These are phyloP conservation scores for Cutaneotrichosporon sp. DNA, from an alignment of 1,284 basidiomycete species.

Conservation along the genomic window DNA sequence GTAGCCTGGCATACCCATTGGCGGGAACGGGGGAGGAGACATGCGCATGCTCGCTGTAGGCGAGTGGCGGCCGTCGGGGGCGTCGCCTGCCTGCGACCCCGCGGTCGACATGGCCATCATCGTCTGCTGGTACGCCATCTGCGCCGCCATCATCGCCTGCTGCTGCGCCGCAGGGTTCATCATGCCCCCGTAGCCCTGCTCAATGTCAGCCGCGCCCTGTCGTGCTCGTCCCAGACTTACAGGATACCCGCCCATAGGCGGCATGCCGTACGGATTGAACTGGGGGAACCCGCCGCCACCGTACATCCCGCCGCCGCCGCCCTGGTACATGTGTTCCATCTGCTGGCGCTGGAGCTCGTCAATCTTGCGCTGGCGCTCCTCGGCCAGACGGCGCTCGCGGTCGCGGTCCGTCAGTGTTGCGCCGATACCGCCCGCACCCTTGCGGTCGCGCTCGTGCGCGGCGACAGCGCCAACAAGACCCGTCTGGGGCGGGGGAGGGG, in stretches of 20 bases:
- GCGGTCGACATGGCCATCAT: slow-evolving; percentile 81
- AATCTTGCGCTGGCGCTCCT: slow-evolving; percentile 85
- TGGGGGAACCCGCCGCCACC: slow-evolving; percentile 21
- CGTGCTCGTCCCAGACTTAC: too few relatives aligned
- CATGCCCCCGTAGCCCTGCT: slow-evolving; percentile 11
- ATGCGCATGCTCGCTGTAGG: slow-evolving; percentile 16
- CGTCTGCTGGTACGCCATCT: slow-evolving; percentile 73
- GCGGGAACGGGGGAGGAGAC: slow-evolving; percentile 3
- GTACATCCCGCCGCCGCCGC: slow-evolving; percentile 18
- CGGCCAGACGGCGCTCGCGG: slow-evolving; percentile 78
- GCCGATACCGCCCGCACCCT: slow-evolving; percentile 89
- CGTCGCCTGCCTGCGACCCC: slow-evolving; percentile 63
- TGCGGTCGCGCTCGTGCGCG: slow-evolving; percentile 87
- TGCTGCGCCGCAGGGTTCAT: slow-evolving; percentile 56
- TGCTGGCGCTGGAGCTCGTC: slow-evolving; percentile 85
- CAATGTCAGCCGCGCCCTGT: too few relatives aligned
- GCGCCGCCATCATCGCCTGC: slow-evolving; percentile 77
- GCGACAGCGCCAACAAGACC: slow-evolving; percentile 94
- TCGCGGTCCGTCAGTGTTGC: slow-evolving; percentile 92
- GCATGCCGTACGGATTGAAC: slow-evolving; percentile 51
- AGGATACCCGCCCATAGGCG: slow-evolving; percentile 42
- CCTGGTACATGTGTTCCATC: slow-evolving; percentile 53
- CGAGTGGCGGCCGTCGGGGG: slow-evolving; percentile 14
- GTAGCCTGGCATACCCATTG: slow-evolving; percentile 3
- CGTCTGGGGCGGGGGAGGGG: slow-evolving; percentile 90